Evolutionary conservation across 352 stramenopile genomes (phyloP).

Genomic region (Elongisporangium undulatum): DNA sequence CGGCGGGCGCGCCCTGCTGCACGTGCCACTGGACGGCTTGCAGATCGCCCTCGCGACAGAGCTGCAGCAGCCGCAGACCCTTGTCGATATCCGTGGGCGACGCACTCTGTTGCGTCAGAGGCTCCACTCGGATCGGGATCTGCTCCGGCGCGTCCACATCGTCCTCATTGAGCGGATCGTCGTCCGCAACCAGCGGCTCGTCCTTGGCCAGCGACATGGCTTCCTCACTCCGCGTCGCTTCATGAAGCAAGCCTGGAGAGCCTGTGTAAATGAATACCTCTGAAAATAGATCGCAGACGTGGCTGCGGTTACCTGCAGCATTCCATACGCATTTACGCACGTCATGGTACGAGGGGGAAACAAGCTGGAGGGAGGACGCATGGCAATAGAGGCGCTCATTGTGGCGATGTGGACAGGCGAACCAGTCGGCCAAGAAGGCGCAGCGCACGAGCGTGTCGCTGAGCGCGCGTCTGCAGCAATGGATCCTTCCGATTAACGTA

Average conservation of each 20-base stretch:
- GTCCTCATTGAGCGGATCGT: slow-evolving; percentile 11
- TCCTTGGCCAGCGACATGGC: background rate
- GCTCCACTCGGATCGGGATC: slow-evolving; percentile 49
- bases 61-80: slow-evolving; percentile 53
- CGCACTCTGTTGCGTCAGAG: slow-evolving; percentile 49
- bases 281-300: background rate
- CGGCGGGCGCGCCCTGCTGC: slow-evolving; percentile 38
- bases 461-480: slow-evolving; percentile 66
- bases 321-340: background rate
- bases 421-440: slow-evolving; percentile 84
- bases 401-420: slow-evolving; percentile 36
- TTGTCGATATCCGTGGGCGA: slow-evolving; percentile 45
- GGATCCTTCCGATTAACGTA: slow-evolving; percentile 80
- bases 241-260: background rate
- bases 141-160: slow-evolving; percentile 29
- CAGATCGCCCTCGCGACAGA: slow-evolving; percentile 48
- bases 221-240: background rate
- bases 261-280: background rate
- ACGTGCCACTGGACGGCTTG: slow-evolving; percentile 31
- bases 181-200: background rate
- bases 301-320: background rate
- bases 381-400: background rate
- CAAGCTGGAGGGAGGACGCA: background rate
- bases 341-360: background rate
- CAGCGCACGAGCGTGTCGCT: slow-evolving; percentile 62